Percentiles rank a stretch among this genome's conserved stretches.
These are phyloP conservation scores for Syncephalis plumigaleata DNA, from an alignment of 371 early-diverging fungal species.

Conservation along the genomic window DNA sequence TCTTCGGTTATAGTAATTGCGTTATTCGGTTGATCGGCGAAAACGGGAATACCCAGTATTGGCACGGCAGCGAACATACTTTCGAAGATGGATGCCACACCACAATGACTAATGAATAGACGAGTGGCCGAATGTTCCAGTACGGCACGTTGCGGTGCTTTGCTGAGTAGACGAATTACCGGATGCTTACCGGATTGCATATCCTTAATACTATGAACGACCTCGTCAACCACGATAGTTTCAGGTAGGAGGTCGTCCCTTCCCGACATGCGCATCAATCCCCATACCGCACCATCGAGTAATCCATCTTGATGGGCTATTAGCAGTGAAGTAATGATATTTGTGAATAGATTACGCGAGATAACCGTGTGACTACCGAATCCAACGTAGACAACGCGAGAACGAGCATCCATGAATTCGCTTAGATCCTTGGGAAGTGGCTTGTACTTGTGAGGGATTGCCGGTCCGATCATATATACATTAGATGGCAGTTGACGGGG, in stretches of 20 bases:
- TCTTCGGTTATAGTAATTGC: background rate
- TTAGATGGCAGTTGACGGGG: background rate
- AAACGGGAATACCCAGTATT: background rate
- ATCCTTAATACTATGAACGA: background rate
- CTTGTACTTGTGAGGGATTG: background rate
- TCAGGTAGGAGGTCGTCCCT: background rate
- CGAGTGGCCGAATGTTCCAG: conserved; percentile 3
- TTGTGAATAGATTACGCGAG: background rate
- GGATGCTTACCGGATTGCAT: background rate
- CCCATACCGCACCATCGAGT: conserved; percentile 5
- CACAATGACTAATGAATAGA: conserved; percentile 5
- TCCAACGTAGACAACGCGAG: background rate
- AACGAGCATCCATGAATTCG: background rate
- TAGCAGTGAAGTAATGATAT: background rate
- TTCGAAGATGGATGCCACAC: conserved; percentile 3
- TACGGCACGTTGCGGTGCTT: conserved; percentile 1
- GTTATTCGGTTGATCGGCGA: conserved; percentile 4
- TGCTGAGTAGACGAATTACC: background rate
- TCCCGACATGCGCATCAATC: background rate
- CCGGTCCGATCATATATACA: conserved; percentile 1
- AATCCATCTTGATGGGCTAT: conserved; percentile 1
- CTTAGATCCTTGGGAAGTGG: background rate
- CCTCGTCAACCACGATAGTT: background rate
- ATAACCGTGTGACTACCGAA: background rate
- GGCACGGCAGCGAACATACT: background rate